Evolutionary conservation across 176 grass and related monocot species (phyloP).

Genomic region (Carex pumila): DNA sequence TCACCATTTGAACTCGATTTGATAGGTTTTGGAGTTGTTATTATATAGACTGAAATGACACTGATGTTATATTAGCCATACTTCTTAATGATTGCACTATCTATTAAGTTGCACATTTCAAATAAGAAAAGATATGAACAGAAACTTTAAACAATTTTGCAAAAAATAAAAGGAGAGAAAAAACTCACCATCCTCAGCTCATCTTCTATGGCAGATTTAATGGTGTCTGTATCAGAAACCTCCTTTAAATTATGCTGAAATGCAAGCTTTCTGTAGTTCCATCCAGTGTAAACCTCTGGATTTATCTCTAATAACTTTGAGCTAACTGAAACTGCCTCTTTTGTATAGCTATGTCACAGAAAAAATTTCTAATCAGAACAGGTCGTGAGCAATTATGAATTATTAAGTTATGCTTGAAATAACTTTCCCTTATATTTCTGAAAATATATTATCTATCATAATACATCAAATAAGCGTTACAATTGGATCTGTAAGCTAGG

Average conservation of each 20-base stretch:
- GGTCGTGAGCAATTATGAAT: neutral
- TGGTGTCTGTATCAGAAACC: constrained; percentile 35
- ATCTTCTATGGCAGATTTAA: constrained; percentile 47
- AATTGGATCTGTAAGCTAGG: neutral
- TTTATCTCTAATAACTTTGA: constrained; percentile 91
- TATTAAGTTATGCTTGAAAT: neutral
- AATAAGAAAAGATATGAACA: neutral
- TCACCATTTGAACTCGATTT: too few species aligned
- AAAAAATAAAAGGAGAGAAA: neutral
- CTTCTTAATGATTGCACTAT: neutral
- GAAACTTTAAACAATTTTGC: neutral
- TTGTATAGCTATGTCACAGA: constrained; percentile 45
- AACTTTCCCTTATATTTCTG: neutral
- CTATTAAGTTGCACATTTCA: neutral
- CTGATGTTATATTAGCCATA: too few species aligned
- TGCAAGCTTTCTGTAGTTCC: constrained; percentile 92
- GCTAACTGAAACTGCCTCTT: constrained; percentile 60
- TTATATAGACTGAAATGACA: too few species aligned
- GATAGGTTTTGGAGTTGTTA: too few species aligned
- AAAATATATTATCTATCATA: neutral
- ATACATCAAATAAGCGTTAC: neutral
- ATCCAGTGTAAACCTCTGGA: constrained; percentile 72
- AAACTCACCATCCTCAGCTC: constrained; percentile 64
- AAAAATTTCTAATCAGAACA: neutral
- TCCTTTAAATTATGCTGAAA: constrained; percentile 59